These are phyloP conservation scores for Oryza nivara DNA, from an alignment of 176 grass and related monocot species.

Conservation along the genomic window DNA sequence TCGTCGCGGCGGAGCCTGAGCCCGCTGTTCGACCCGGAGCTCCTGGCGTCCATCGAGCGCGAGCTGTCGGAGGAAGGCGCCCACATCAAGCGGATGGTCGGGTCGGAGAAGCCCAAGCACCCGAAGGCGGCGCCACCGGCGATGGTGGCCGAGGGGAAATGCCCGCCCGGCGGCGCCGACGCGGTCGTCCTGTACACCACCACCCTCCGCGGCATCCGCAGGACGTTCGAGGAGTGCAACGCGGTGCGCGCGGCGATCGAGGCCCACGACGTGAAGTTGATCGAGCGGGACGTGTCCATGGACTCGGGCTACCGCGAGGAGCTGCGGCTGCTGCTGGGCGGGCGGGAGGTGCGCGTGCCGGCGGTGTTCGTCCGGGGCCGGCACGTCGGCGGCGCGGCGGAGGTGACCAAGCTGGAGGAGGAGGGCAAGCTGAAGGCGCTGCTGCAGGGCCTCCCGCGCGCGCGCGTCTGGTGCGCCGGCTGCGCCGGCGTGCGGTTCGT, in stretches of 20 bases:
- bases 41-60: conserved; percentile 80
- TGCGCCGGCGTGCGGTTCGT: conserved; percentile 89
- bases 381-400: conserved; percentile 72
- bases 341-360: conserved; percentile 69
- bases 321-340: conserved; percentile 70
- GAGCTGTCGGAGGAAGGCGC: conserved; percentile 80
- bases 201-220: conserved; percentile 77
- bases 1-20: conserved; percentile 82
- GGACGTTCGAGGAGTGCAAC: conserved; percentile 95
- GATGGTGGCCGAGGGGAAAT: conserved; percentile 57
- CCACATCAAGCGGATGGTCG: conserved; percentile 72
- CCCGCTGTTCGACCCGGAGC: conserved; percentile 93
- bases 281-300: conserved; percentile 99
- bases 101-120: conserved; percentile 52
- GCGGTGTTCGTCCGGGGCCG: conserved; percentile 74
- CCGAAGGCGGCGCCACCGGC: conserved; percentile 54
- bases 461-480: conserved; percentile 72
- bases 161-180: conserved; percentile 70
- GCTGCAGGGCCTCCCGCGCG: conserved; percentile 74
- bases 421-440: conserved; percentile 75
- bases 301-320: conserved; percentile 97
- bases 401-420: conserved; percentile 78
- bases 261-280: conserved; percentile 71
- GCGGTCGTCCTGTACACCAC: conserved; percentile 87
- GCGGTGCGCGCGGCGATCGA: conserved; percentile 72